Conservation (phyloP, 345 rosid species). For the Lagerstroemia speciosa region DNA sequence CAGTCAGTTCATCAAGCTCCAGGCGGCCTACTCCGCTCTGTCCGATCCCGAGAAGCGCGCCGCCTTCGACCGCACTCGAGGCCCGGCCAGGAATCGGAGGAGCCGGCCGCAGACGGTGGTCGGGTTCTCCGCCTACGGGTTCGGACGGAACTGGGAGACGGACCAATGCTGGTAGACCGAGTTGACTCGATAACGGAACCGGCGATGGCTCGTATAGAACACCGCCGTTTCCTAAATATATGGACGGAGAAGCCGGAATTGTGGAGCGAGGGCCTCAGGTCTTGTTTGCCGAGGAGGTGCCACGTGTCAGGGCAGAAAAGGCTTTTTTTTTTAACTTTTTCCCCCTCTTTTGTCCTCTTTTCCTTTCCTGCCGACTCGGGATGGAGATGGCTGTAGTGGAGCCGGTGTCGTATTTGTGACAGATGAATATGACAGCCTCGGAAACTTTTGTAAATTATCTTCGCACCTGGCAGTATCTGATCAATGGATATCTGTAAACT, state of each 20-base stretch:
- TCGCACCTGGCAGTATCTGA: too few species aligned
- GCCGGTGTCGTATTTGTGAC: too few species aligned
- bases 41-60: slow-evolving; percentile 50
- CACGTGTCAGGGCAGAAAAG: too few species aligned
- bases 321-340: too few species aligned
- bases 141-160: slow-evolving; percentile 5
- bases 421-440: too few species aligned
- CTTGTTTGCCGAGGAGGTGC: too few species aligned
- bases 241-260: neutral
- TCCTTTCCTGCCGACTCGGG: too few species aligned
- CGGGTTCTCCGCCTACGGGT: neutral
- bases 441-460: too few species aligned
- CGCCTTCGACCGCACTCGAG: slow-evolving; percentile 21
- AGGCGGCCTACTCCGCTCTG: slow-evolving; percentile 44
- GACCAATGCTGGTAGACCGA: slow-evolving; percentile 2
- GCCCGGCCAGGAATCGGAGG: neutral
- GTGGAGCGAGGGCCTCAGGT: too few species aligned
- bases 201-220: neutral
- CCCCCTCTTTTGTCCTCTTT: too few species aligned
- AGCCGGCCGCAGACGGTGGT: neutral
- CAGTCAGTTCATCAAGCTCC: slow-evolving; percentile 37
- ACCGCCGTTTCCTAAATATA: neutral
- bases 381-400: too few species aligned
- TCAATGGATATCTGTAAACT: too few species aligned
- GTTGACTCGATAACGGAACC: neutral